Percentiles rank a stretch among this genome's conserved stretches.
Evolutionary conservation across 2,329 filamentous ascomycete species (phyloP).

Genomic region (Aspergillus eucalypticola): DNA sequence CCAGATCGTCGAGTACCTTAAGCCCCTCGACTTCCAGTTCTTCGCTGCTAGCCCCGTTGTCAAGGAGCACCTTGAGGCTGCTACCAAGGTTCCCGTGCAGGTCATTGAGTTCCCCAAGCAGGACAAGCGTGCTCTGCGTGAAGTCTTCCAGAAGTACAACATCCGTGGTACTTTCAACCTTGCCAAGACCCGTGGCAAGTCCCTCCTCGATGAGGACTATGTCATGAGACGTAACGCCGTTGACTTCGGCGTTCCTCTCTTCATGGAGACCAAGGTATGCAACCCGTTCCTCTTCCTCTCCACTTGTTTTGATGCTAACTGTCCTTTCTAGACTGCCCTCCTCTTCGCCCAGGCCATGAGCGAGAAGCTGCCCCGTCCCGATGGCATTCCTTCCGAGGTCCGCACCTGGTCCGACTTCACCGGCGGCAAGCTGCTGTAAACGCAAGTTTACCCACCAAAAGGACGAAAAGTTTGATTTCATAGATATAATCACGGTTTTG

Average conservation of each 20-base stretch:
- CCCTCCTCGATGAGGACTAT: slow-evolving; percentile 87
- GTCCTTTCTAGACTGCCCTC: slow-evolving; percentile 71
- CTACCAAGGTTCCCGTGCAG: slow-evolving; percentile 69
- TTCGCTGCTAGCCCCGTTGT: slow-evolving; percentile 80
- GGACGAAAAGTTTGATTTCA: slow-evolving; percentile 23
- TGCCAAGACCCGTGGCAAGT: slow-evolving; percentile 79
- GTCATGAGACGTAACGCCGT: slow-evolving; percentile 98
- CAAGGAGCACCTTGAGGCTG: slow-evolving; percentile 78
- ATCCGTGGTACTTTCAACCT: slow-evolving; percentile 96
- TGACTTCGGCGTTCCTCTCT: slow-evolving; percentile 94
- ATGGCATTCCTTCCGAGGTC: slow-evolving; percentile 89
- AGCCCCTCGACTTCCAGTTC: slow-evolving; percentile 91
- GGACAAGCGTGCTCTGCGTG: slow-evolving; percentile 90
- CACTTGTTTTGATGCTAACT: slow-evolving; percentile 27
- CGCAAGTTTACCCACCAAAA: slow-evolving; percentile 9
- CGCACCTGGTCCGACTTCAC: slow-evolving; percentile 95
- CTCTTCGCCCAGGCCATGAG: slow-evolving; percentile 97
- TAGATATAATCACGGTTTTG: slow-evolving; percentile 24
- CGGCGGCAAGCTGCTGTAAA: slow-evolving; percentile 61
- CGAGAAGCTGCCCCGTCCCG: slow-evolving; percentile 85
- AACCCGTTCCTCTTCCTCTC: neutral
- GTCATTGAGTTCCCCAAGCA: slow-evolving; percentile 96
- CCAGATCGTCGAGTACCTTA: slow-evolving; percentile 80
- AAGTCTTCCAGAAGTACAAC: slow-evolving; percentile 96
- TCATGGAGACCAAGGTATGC: slow-evolving; percentile 96